Base-by-base conservation (phyloP, 345 rosid genomes). In the Lumnitzera littorea region DNA sequence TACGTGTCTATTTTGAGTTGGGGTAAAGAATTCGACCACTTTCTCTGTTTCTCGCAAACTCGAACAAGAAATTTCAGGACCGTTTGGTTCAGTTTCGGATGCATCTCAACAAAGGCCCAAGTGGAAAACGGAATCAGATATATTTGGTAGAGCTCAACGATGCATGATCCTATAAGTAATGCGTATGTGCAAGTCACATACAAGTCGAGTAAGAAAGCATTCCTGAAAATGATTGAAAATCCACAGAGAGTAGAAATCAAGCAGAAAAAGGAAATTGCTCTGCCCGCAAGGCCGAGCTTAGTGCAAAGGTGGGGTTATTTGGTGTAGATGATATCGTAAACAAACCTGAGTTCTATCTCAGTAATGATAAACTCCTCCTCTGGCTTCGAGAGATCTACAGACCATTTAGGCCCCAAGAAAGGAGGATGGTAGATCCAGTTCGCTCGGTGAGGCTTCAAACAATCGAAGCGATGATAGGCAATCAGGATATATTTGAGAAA, bases 181-280 rank as follows among this genome's bases (percentile, higher is more conserved):
- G 57, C 57, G 4, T 25, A 55, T n/a, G 57, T 55, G 24, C 13
- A 55, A 43, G 57, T 55, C 41, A 55, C n/a, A 43, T 55, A 55
- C 31, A 55, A 24, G 31, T 55, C 57, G n/a, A 55, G 25, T 43
- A 55, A 55, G 17, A 55, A 55, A 16, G 43, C 17, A 2, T 25
- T 55, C 57, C 12, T 14, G 31, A 24, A 25, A 12, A 55, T 25
- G 41, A 14, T 0, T 31, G 41, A 2, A 13, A 55, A 55, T 24
- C 41, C 0, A 25, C 57, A 55, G 16, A 25, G 31, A 17, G 57
- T 43, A 3, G 5, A 55, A 31, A 55, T 11, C 31, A 55, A 55
- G 57, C 57, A 55, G 31, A 55, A 24, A 17, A 55, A 24, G 57
- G 31, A 27, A 27, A 1, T 27, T 27, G 31, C 31, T 27, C 5